Evolutionary conservation across 768 basidiomycete genomes (phyloP), one percentile per base, ranked within the genome.

Genomic region (Mycena crocata): DNA sequence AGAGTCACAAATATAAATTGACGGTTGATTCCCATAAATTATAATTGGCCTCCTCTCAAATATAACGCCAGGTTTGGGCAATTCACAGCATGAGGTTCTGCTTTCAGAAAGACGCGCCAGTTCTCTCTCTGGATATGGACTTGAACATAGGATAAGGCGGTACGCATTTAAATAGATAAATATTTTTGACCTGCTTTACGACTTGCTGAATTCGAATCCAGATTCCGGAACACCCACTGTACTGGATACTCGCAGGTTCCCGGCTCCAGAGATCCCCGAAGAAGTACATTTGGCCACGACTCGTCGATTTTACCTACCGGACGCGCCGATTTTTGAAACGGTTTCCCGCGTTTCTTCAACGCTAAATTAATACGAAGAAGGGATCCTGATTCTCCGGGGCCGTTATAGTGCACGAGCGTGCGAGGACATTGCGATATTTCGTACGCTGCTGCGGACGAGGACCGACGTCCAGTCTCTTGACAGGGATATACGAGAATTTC

Each of bases 381-480:
- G 44, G 45, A 24, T 52, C 44, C 62, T 37, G 35, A 30, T 57
- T 49, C 26, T 34, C 45, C 63, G 63, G 56, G 55, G 37, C 55
- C 55, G 48, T 35, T 52, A 26, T 49, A 57, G 63, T 57, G 32
- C 63, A 64, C 54, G 63, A 31, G 15, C 40, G 63, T 57, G 55
- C 46, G 63, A 56, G 35, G 14, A 30, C 23, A 3, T 48, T 28
- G 10, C 44, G 32, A 32, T 31, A 51, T n/a, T 5, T 17, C 19
- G 14, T 51, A 5, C 19, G 49, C 31, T 17, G 49, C n/a, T n/a
- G n/a, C n/a, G n/a, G n/a, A n/a, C n/a, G n/a, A n/a, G n/a, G 35
- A 28, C 21, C 9, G 55, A 26, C 42, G 8, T 21, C 17, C 28
- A 7, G 3, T 51, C 50, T 32, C 12, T n/a, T n/a, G 50, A 35